Percentiles rank a stretch among this genome's conserved stretches.
phyloP scores from a whole-genome alignment of 352 stramenopile species.

The Phytophthora sp. region DNA sequence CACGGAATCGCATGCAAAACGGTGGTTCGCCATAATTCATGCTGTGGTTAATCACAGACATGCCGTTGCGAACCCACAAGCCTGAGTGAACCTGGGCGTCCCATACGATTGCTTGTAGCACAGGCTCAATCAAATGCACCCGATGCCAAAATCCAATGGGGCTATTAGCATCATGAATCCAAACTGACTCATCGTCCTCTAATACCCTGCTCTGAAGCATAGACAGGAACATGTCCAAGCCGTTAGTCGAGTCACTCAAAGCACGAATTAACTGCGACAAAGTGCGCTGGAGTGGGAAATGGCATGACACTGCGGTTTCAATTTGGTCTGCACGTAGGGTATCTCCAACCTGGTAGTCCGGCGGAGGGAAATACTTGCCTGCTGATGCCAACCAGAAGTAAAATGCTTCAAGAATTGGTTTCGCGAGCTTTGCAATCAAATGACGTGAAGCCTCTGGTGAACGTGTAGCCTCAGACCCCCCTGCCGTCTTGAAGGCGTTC shows the following conservation, averaged over 20 bases:
- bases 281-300: constrained; percentile 82
- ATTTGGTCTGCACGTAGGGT: constrained; percentile 61
- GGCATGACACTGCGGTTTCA: constrained; percentile 72
- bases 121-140: constrained; percentile 76
- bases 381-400: constrained; percentile 83
- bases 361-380: constrained; percentile 78
- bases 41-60: constrained; percentile 87
- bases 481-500: constrained; percentile 72
- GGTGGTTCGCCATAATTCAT: constrained; percentile 92
- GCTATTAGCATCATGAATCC: constrained; percentile 63
- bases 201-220: constrained; percentile 46
- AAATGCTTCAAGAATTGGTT: constrained; percentile 76
- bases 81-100: constrained; percentile 85
- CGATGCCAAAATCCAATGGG: constrained; percentile 84
- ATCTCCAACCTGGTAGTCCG: constrained; percentile 63
- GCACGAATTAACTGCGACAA: constrained; percentile 76
- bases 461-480: constrained; percentile 21
- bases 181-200: constrained; percentile 42
- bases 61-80: constrained; percentile 86
- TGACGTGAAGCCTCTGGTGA: constrained; percentile 29
- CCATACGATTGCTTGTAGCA: constrained; percentile 87
- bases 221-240: constrained; percentile 65
- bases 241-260: constrained; percentile 60
- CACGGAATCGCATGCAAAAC: constrained; percentile 84
- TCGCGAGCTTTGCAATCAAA: constrained; percentile 61